phyloP scores from a whole-genome alignment of 345 rosid genomes.

The Laguncularia racemosa region DNA sequence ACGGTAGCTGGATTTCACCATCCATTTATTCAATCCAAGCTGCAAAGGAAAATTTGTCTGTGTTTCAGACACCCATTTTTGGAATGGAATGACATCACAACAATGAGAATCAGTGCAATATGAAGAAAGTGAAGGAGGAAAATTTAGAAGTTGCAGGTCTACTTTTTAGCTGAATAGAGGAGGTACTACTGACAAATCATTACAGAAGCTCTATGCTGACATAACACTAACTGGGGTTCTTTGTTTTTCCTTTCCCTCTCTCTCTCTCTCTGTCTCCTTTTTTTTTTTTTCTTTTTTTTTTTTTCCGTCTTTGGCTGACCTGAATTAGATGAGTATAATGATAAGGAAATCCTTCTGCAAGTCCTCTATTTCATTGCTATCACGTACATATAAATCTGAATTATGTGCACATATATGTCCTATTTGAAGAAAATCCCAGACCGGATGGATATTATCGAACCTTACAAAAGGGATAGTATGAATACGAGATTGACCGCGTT shows the following conservation, averaged over 20 bases:
- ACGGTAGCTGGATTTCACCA: constrained; percentile 44
- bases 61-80: constrained; percentile 82
- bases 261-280: neutral
- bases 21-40: constrained; percentile 43
- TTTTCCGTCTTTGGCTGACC: constrained; percentile 16
- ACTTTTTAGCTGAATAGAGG: constrained; percentile 8
- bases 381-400: neutral
- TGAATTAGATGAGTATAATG: constrained; percentile 12
- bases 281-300: neutral
- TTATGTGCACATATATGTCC: no score
- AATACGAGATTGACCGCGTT: no score
- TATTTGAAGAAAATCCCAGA: no score
- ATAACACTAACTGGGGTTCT: constrained; percentile 22
- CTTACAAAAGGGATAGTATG: no score
- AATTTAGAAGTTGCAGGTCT: constrained; percentile 17
- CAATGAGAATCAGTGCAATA: constrained; percentile 24
- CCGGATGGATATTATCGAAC: no score
- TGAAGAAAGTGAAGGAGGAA: constrained; percentile 1
- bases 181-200: constrained; percentile 20
- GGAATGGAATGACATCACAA: constrained; percentile 67
- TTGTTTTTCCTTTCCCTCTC: neutral
- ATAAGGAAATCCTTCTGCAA: constrained; percentile 17
- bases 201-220: constrained; percentile 19
- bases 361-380: neutral
- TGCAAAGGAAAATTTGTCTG: constrained; percentile 56